Base-by-base conservation (phyloP, 1,139 yeast species). In the Yamadazyma buinensis region DNA sequence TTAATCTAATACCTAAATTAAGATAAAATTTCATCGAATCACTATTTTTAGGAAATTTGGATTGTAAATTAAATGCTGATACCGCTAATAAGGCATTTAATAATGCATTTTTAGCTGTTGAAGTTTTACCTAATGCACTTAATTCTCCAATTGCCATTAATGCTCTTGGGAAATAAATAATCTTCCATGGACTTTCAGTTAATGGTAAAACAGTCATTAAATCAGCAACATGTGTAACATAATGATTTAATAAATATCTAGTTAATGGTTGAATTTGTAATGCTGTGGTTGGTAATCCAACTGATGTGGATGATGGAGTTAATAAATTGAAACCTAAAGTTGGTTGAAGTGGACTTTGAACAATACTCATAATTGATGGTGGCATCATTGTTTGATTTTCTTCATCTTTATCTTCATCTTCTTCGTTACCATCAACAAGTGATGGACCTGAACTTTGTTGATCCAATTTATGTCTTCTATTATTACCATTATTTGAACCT, bases 191-290 rank as follows among this genome's bases (percentile, higher is more conserved):
- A 50, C 85, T 86, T 43, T 82, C 84, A 0, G 84, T 78, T 33
- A 85, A 70, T 1, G 87, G 85, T 21, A 86, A 81, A 9, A 86
- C 95, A 0, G 95, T 83, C 95, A 87, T 86, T 51, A 84, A 67
- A 52, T 85, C 92, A 0, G 94, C 92, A 1, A 87, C 95, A 42
- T 80, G 78, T 12, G 82, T 76, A n/a, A 78, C 74, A 54, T 86
- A 87, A 52, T 87, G 80, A 42, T 80, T 80, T 29, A 87, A 61
- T 29, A 87, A 61, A 52, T 80, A 84, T 34, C 95, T 50, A 12
- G 87, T 76, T 47, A 80, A 62, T 5, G 87, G 86, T 47, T 77
- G 77, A 8, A 81, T 77, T 46, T 73, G 75, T 33, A 82, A 54
- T 7, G 90, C 80, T 2, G 80, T 72, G 4, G 74, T 64, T 0